Percentiles rank a stretch among this genome's conserved stretches.
Evolutionary conservation across 768 basidiomycete genomes (phyloP).

Genomic region (Lactarius indigo): DNA sequence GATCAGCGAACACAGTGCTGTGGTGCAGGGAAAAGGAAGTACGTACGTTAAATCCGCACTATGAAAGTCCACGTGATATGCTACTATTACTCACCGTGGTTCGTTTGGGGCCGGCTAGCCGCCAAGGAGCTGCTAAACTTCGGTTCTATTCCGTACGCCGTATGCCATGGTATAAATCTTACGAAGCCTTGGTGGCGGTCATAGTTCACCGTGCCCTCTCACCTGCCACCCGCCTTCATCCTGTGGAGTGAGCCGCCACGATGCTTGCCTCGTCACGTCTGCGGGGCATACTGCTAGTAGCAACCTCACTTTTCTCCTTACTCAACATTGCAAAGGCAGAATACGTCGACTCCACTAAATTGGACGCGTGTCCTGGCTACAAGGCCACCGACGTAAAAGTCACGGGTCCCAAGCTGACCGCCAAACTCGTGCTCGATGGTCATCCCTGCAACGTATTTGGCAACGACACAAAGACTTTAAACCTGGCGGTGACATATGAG

Average conservation of each 20-base stretch:
- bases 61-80: neutral
- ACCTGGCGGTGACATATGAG: constrained; percentile 55
- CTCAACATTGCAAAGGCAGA: constrained; percentile 24
- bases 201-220: neutral
- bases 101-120: neutral
- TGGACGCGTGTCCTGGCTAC: constrained; percentile 64
- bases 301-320: neutral
- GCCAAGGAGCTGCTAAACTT: too few relatives aligned
- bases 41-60: too few relatives aligned
- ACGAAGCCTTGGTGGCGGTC: neutral
- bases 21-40: too few relatives aligned
- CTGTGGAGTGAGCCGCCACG: neutral
- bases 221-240: neutral
- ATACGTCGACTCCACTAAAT: constrained; percentile 29
- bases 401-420: constrained; percentile 41
- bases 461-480: constrained; percentile 45
- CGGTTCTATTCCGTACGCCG: too few relatives aligned
- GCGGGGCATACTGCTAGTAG: neutral
- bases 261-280: neutral
- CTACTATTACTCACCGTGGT: too few relatives aligned
- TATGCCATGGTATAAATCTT: neutral
- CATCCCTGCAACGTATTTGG: constrained; percentile 59
- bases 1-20: too few relatives aligned
- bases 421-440: constrained; percentile 51
- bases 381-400: constrained; percentile 44